Base-by-base conservation (phyloP, 2,329 filamentous ascomycete genomes). In the Diplodia seriata region DNA sequence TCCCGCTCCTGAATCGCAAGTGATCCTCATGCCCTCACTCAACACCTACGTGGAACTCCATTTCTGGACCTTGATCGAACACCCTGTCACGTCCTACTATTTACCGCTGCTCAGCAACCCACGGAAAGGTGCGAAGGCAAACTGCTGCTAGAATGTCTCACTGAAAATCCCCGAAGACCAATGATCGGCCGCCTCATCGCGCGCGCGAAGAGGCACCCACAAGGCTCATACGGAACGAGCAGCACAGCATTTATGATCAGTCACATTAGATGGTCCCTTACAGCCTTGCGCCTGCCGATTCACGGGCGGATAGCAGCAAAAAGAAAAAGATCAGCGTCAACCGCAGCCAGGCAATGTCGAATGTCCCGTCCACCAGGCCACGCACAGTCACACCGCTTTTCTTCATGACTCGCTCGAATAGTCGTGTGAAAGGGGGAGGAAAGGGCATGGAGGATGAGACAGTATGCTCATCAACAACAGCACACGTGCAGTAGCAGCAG, bases 331-430 rank as follows among this genome's bases (percentile, higher is more conserved):
- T 43, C 26, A 61, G 31, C 31, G 29, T 55, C 29, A 40, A 23
- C 54, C 23, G 15, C 11, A 7, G 7, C 43, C 12, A 12, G 11
- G 11, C 33, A 15, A 23, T 38, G 12, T 20, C 31, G 31, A 26
- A 14, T 47, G 20, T 36, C 43, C 6, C 18, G 20, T 51, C 23
- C 59, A 51, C 38, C 43, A 31, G 18, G 40, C 9, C 29, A 31
- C 18, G 18, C 43, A 23, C 20, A 47, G 23, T 11, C 57, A 63
- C 59, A 63, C 47, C 59, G 59, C 59, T 33, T 51, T 51, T 63
- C 59, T 63, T 51, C 23, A 63, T 31, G 12, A 18, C 33, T 6
- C 38, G 47, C 14, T 5, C 26, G 33, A 36, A 36, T 11, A 12
- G 11, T 11, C 9, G 11, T 12, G 33, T 3, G 11, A 9, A 9